These are phyloP conservation scores for Suhomyces coccinellae DNA, from an alignment of 1,139 yeast genomes.

Conservation along the genomic window DNA sequence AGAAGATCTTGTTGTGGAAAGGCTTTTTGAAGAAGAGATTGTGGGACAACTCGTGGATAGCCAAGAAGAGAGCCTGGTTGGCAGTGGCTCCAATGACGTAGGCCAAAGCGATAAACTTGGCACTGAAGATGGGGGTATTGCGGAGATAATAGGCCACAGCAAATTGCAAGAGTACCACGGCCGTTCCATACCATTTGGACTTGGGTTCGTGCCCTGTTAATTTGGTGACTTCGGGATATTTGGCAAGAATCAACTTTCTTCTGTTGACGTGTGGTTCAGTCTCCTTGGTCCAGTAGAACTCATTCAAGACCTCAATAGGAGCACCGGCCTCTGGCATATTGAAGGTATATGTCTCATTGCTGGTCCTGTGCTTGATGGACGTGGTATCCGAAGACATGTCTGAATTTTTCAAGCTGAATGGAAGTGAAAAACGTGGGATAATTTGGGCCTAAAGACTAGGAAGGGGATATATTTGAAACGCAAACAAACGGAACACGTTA, in stretches of 20 bases:
- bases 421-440: background rate
- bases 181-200: slow-evolving; percentile 72
- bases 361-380: slow-evolving; percentile 37
- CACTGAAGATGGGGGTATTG: slow-evolving; percentile 52
- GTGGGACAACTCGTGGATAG: slow-evolving; percentile 86
- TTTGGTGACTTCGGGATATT: slow-evolving; percentile 77
- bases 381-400: slow-evolving; percentile 3
- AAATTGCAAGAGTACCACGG: slow-evolving; percentile 67
- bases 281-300: slow-evolving; percentile 82
- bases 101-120: slow-evolving; percentile 61
- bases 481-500: background rate
- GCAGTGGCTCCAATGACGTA: slow-evolving; percentile 85
- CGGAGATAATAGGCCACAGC: slow-evolving; percentile 60
- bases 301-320: slow-evolving; percentile 45
- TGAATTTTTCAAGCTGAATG: background rate
- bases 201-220: slow-evolving; percentile 84
- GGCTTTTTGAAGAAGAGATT: slow-evolving; percentile 84
- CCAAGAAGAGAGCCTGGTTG: slow-evolving; percentile 79
- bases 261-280: slow-evolving; percentile 80
- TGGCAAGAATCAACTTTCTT: slow-evolving; percentile 68
- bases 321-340: slow-evolving; percentile 48
- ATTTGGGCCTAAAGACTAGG: no score
- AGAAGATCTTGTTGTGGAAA: slow-evolving; percentile 70
- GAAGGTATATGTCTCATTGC: slow-evolving; percentile 37
- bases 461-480: background rate